Percentiles rank a stretch among this genome's conserved stretches.
These are phyloP conservation scores for Cicer bijugum DNA, from an alignment of 306 rosid genomes.

Conservation along the genomic window DNA sequence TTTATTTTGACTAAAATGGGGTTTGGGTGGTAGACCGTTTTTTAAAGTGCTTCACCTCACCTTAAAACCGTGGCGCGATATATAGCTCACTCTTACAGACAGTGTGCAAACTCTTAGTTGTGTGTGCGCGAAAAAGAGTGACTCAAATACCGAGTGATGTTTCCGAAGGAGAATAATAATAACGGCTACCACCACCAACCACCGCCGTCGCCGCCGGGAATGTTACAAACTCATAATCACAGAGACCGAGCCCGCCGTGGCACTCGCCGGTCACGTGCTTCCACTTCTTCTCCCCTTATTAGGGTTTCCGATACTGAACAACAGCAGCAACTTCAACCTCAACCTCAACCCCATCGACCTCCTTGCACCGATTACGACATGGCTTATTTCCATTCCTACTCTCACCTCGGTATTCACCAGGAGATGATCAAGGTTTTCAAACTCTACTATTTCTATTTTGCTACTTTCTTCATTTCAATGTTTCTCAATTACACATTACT, in stretches of 20 bases:
- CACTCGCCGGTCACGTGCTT: constrained; percentile 65
- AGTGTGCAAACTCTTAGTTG: neutral
- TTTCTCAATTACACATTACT: neutral
- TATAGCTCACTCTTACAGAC: neutral
- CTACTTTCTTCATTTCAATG: neutral
- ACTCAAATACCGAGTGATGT: constrained; percentile 17
- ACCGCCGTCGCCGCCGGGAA: constrained; percentile 35
- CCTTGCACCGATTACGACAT: constrained; percentile 92
- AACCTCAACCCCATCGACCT: constrained; percentile 46
- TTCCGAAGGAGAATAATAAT: constrained; percentile 40
- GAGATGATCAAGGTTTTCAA: constrained; percentile 87
- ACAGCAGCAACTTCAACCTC: constrained; percentile 38
- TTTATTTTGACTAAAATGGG: too few species aligned
- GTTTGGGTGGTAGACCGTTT: too few species aligned
- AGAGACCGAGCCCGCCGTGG: constrained; percentile 71
- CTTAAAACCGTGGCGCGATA: too few species aligned
- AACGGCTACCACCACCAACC: constrained; percentile 51
- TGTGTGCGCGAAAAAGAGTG: neutral
- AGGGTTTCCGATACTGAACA: constrained; percentile 72
- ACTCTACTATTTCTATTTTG: neutral
- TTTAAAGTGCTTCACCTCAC: too few species aligned
- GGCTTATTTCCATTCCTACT: constrained; percentile 92
- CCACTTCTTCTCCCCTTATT: constrained; percentile 30
- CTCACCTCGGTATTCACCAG: constrained; percentile 95
- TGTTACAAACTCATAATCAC: constrained; percentile 46